A percentile compares a stretch with the other conserved stretches of the same genome.
phyloP scores from a whole-genome alignment of 78 protist species.

The Mantamonas sphyraenae region DNA sequence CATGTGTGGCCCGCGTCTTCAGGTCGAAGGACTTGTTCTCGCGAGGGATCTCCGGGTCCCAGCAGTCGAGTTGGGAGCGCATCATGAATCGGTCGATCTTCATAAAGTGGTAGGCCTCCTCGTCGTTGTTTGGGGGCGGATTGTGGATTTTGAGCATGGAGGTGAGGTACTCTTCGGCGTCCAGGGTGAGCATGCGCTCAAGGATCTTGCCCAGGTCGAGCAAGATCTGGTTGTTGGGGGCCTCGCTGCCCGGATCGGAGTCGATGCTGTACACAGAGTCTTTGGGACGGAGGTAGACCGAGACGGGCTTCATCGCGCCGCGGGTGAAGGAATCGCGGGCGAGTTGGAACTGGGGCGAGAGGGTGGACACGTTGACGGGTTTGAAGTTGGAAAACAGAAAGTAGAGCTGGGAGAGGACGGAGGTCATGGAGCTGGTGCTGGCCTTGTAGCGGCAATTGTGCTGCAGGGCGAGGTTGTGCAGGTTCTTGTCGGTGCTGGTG shows the following conservation, averaged over 20 bases:
- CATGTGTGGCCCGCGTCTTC: conserved; percentile 11
- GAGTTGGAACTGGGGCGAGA: background rate
- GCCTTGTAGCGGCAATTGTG: background rate
- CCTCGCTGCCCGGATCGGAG: background rate
- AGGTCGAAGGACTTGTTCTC: conserved; percentile 2
- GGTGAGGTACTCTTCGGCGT: background rate
- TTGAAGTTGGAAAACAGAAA: background rate
- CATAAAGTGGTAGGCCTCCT: background rate
- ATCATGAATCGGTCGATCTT: background rate
- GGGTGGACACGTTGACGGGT: background rate
- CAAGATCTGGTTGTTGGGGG: conserved; percentile 1
- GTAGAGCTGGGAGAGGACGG: background rate
- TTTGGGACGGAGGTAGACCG: background rate
- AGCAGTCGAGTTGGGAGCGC: conserved; percentile 24
- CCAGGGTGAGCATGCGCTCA: conserved; percentile 18
- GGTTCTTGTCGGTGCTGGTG: background rate
- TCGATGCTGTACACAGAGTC: background rate
- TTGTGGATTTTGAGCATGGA: background rate
- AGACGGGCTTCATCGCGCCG: background rate
- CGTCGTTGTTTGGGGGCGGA: background rate
- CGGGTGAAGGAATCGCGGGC: background rate
- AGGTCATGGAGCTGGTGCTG: background rate
- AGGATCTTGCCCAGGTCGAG: conserved; percentile 16
- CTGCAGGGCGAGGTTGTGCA: background rate
- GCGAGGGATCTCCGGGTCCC: background rate